These are phyloP conservation scores for Backusella sp. DNA, from an alignment of 192 early-diverging fungal species.

Conservation along the genomic window DNA sequence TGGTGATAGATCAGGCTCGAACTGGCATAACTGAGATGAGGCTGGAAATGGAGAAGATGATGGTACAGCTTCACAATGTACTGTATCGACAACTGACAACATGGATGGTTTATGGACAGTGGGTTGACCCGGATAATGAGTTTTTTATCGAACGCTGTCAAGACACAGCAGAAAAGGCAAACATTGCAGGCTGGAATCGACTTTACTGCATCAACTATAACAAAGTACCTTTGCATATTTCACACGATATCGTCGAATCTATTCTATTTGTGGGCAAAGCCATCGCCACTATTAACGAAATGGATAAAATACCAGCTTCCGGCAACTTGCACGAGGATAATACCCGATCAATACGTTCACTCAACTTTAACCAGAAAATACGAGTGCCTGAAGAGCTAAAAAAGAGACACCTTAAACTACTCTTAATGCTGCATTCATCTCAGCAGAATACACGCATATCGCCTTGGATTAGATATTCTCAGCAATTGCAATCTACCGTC, in stretches of 20 bases:
- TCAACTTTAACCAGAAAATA: constrained; percentile 17
- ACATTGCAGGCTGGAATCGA: constrained; percentile 43
- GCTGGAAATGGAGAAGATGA: constrained; percentile 45
- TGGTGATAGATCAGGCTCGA: constrained; percentile 47
- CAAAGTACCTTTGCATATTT: constrained; percentile 54
- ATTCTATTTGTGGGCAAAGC: constrained; percentile 73
- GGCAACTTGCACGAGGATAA: background rate
- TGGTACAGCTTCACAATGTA: constrained; percentile 47
- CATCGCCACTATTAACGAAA: constrained; percentile 46
- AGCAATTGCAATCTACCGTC: constrained; percentile 42
- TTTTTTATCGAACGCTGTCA: constrained; percentile 55
- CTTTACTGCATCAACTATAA: constrained; percentile 44
- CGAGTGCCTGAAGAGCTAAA: constrained; percentile 20
- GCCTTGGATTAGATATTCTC: constrained; percentile 27
- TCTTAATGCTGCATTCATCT: constrained; percentile 18
- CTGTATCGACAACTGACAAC: constrained; percentile 58
- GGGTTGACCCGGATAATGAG: constrained; percentile 58
- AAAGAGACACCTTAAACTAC: constrained; percentile 19
- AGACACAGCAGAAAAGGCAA: constrained; percentile 7
- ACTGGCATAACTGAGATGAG: constrained; percentile 53
- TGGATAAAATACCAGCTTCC: constrained; percentile 25
- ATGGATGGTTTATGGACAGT: constrained; percentile 69
- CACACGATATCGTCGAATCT: constrained; percentile 47
- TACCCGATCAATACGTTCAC: background rate
- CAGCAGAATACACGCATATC: background rate